Percentiles rank a stretch among this genome's conserved stretches.
phyloP scores from a whole-genome alignment of 1,139 yeast species.

The Candida sanyaensis region DNA sequence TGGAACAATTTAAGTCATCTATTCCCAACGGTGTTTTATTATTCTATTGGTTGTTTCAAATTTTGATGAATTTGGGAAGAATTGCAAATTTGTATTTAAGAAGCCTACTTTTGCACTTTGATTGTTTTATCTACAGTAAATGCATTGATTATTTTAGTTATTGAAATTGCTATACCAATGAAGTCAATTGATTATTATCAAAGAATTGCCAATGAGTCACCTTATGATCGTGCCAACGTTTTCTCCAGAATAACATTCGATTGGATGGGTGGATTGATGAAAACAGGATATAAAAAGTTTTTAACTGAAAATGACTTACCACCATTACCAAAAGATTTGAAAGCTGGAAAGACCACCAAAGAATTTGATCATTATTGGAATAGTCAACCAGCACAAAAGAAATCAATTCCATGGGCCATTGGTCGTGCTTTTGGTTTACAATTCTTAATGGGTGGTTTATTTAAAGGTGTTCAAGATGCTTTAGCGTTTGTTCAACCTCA shows the following conservation, averaged over 20 bases:
- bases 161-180: conserved; percentile 56
- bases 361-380: conserved; percentile 66
- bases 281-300: conserved; percentile 72
- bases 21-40: conserved; percentile 72
- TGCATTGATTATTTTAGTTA: conserved; percentile 49
- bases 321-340: conserved; percentile 67
- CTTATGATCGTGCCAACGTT: conserved; percentile 80
- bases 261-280: conserved; percentile 95
- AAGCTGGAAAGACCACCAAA: conserved; percentile 50
- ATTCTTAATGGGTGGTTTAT: conserved; percentile 72
- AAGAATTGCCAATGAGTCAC: conserved; percentile 45
- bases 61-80: conserved; percentile 39
- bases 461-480: conserved; percentile 76
- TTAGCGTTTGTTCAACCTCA: conserved; percentile 91
- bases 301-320: conserved; percentile 82
- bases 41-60: conserved; percentile 72
- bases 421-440: conserved; percentile 69
- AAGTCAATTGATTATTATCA: conserved; percentile 37
- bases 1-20: conserved; percentile 67
- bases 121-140: conserved; percentile 51
- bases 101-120: conserved; percentile 42
- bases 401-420: conserved; percentile 69
- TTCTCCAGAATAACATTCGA: conserved; percentile 78
- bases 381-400: conserved; percentile 37
- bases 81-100: conserved; percentile 53